phyloP scores from a whole-genome alignment of 495 filamentous ascomycete species.

The Recurvomyces mirabilis region DNA sequence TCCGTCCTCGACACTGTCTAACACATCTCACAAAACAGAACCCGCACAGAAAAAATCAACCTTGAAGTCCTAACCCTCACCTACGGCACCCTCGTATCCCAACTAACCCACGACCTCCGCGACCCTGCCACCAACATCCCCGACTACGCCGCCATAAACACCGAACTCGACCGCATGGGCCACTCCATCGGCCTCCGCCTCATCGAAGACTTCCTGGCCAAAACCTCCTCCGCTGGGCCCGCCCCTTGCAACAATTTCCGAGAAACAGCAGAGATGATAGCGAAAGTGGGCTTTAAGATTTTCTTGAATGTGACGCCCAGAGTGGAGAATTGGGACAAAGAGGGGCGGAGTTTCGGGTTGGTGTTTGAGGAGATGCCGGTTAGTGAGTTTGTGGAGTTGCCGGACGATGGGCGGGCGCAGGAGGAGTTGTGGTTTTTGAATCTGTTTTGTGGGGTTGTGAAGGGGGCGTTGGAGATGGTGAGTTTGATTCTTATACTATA shows the following conservation, averaged over 20 bases:
- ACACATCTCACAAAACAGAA: slow-evolving; percentile 32
- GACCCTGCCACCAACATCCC: slow-evolving; percentile 81
- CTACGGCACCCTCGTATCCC: slow-evolving; percentile 93
- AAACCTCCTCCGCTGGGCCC: slow-evolving; percentile 76
- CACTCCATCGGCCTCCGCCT: slow-evolving; percentile 95
- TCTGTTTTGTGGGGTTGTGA: slow-evolving; percentile 83
- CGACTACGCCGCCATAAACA: slow-evolving; percentile 89
- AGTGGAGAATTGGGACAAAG: slow-evolving; percentile 88
- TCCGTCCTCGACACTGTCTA: slow-evolving; percentile 10
- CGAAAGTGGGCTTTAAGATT: slow-evolving; percentile 97
- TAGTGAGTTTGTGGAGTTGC: slow-evolving; percentile 93
- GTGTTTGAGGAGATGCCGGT: slow-evolving; percentile 95
- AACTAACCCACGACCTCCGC: slow-evolving; percentile 91
- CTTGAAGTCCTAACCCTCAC: slow-evolving; percentile 94
- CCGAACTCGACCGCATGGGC: slow-evolving; percentile 96
- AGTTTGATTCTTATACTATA: no score
- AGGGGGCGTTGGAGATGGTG: slow-evolving; percentile 92
- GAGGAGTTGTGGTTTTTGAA: slow-evolving; percentile 98
- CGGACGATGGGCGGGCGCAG: slow-evolving; percentile 89
- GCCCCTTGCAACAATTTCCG: slow-evolving; percentile 85
- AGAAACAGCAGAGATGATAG: slow-evolving; percentile 92
- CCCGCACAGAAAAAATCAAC: slow-evolving; percentile 64
- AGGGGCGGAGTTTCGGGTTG: slow-evolving; percentile 91
- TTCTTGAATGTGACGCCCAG: slow-evolving; percentile 96
- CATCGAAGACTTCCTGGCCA: slow-evolving; percentile 96